Percentiles rank a stretch among this genome's conserved stretches.
These are phyloP conservation scores for Jacaranda mimosifolia DNA, from an alignment of 257 asterid genomes.

Conservation along the genomic window DNA sequence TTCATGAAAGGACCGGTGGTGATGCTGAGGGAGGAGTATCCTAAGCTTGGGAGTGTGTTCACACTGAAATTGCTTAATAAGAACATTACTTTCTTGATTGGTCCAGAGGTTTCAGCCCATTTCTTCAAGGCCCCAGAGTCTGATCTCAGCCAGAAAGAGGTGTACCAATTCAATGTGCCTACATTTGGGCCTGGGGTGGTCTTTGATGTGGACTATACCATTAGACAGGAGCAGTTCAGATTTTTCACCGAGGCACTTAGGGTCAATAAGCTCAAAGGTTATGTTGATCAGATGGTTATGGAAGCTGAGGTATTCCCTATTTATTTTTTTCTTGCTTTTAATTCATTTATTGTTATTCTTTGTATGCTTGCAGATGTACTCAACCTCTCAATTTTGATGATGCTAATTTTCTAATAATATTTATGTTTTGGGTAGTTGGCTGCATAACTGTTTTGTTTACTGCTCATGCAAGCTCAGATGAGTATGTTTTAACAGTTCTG, in stretches of 20 bases:
- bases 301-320: slow-evolving; percentile 81
- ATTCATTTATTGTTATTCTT: not conserved
- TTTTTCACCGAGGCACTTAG: slow-evolving; percentile 93
- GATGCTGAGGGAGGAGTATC: slow-evolving; percentile 91
- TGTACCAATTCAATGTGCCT: slow-evolving; percentile 92
- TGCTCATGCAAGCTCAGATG: slow-evolving; percentile 8
- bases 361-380: not conserved
- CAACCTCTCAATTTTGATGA: not conserved
- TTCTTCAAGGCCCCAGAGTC: slow-evolving; percentile 94
- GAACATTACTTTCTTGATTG: slow-evolving; percentile 87
- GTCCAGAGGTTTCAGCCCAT: slow-evolving; percentile 94
- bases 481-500: not conserved
- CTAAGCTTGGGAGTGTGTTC: slow-evolving; percentile 91
- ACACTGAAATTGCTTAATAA: slow-evolving; percentile 70
- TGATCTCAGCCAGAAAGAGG: slow-evolving; percentile 97
- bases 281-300: slow-evolving; percentile 87
- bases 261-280: slow-evolving; percentile 80
- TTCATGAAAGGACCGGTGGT: slow-evolving; percentile 86
- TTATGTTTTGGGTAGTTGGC: slow-evolving; percentile 24
- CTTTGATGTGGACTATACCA: slow-evolving; percentile 86
- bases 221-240: slow-evolving; percentile 96
- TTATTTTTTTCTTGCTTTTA: not conserved
- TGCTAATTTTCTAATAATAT: not conserved
- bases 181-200: slow-evolving; percentile 98
- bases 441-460: not conserved